These are phyloP conservation scores for Phytophthora europaea DNA, from an alignment of 352 stramenopile genomes.

Conservation along the genomic window DNA sequence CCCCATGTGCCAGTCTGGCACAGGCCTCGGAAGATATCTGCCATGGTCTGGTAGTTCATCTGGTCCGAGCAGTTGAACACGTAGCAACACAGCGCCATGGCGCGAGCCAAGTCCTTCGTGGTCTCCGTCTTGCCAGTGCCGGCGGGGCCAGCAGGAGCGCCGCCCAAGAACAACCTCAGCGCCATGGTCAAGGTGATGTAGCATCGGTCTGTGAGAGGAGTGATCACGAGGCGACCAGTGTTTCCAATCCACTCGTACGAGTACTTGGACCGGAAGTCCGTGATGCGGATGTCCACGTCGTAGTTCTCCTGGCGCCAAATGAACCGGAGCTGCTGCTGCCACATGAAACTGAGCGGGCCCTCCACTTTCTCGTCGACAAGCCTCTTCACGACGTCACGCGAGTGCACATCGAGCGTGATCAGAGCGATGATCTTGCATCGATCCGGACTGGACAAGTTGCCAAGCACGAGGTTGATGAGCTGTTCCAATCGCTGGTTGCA, in stretches of 20 bases:
- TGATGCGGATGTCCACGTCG: conserved; percentile 97
- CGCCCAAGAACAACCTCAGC: conserved; percentile 96
- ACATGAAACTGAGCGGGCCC: conserved; percentile 88
- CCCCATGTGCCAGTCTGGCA: conserved; percentile 90
- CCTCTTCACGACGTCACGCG: conserved; percentile 93
- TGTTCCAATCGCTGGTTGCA: conserved; percentile 91
- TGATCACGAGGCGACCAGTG: conserved; percentile 95
- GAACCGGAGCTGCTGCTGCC: conserved; percentile 90
- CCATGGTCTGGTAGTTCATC: conserved; percentile 93
- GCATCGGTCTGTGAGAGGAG: conserved; percentile 96
- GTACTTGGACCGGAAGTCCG: conserved; percentile 96
- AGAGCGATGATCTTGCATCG: conserved; percentile 96
- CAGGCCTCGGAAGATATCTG: conserved; percentile 88
- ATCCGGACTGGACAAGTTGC: conserved; percentile 90
- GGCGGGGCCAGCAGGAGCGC: conserved; percentile 93
- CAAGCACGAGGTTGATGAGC: conserved; percentile 93
- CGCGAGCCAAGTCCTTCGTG: conserved; percentile 87
- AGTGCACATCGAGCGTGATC: conserved; percentile 98
- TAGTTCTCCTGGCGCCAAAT: conserved; percentile 95
- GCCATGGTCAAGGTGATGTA: conserved; percentile 98
- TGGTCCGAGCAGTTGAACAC: conserved; percentile 93
- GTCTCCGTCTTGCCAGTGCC: conserved; percentile 94
- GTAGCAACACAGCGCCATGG: conserved; percentile 89
- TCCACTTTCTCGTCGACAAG: conserved; percentile 92
- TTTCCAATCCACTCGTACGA: conserved; percentile 93